Evolutionary conservation across 106 monocot species (phyloP), one percentile per base, ranked within the genome.

Genomic region (Allium sativum): DNA sequence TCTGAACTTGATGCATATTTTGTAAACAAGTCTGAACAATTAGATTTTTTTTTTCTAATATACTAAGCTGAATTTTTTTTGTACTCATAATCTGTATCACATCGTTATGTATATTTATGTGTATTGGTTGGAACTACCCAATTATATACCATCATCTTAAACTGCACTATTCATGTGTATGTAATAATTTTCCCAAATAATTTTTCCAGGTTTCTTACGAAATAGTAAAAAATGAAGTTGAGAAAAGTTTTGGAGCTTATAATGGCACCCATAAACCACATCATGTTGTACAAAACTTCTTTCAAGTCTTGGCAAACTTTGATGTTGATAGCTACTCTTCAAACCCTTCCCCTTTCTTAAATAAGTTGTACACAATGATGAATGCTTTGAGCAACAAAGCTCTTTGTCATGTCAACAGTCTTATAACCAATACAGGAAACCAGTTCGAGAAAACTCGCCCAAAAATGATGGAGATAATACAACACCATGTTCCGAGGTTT

Each of bases 201-300:
- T n/a, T n/a, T 60, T 64, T 67, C 45, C 74, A 96, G 90, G 76
- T 73, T 67, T 75, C 68, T 18, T 53, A 42, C 44, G 68, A 83
- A 21, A 68, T 66, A 52, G 54, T 94, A 15, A 77, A 65, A 75
- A 44, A 18, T 17, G 58, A 53, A 44, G 71, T 94, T 19, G 74
- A 84, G 40, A 75, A 46, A 71, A 56, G 65, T 55, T 79, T 71
- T 55, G 62, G 73, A 60, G 63, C 59, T 59, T 53, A 9, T 31
- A 10, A 13, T 61, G 56, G 44, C 52, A 45, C 20, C 16, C 48
- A 65, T 61, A 19, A 21, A 54, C 68, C 12, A 3, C 71, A 86
- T 51, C 83, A 74, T 79, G 65, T 74, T 12, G 74, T 86, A 61
- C 31, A 66, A 15, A 74, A 86, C 51, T 70, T 68, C 45, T 42